Percentiles rank a stretch among this genome's conserved stretches.
Conservation (phyloP, 352 stramenopile genomes). For the Elongisporangium prolatum region DNA sequence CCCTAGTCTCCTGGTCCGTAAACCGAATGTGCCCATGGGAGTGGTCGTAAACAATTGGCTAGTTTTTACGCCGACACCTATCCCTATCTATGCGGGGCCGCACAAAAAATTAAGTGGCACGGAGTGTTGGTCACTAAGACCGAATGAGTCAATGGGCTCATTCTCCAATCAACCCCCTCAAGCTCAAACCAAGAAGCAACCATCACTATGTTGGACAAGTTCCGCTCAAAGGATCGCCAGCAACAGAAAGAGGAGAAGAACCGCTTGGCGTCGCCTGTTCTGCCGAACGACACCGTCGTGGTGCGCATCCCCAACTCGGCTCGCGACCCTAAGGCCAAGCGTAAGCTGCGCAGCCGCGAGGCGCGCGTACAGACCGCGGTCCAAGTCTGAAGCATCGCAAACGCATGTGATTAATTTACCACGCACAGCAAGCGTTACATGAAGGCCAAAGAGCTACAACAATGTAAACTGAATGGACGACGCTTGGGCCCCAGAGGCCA, state of each 20-base stretch:
- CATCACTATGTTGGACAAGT: background rate
- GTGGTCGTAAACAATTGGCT: background rate
- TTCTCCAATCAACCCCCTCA: conserved; percentile 1
- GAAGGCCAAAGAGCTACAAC: background rate
- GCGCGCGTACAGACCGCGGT: background rate
- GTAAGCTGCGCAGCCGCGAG: background rate
- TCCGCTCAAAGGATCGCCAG: background rate
- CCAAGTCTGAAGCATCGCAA: background rate
- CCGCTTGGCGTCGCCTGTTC: background rate
- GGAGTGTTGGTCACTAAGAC: background rate
- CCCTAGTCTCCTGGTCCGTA: background rate
- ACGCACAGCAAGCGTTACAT: background rate
- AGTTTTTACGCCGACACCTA: background rate
- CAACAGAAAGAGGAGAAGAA: background rate
- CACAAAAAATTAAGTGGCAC: background rate
- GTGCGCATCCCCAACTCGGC: background rate
- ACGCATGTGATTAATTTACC: background rate
- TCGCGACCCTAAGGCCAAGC: background rate
- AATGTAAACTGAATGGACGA: background rate
- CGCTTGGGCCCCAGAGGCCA: too few species aligned
- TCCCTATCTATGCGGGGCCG: conserved; percentile 1
- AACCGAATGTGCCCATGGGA: background rate
- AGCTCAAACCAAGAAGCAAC: background rate
- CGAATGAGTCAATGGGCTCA: background rate
- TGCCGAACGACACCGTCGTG: background rate